Evolutionary conservation across 2,329 filamentous ascomycete genomes (phyloP), one percentile per base, ranked within the genome.

Genomic region (Paraconiothyrium brasiliense): DNA sequence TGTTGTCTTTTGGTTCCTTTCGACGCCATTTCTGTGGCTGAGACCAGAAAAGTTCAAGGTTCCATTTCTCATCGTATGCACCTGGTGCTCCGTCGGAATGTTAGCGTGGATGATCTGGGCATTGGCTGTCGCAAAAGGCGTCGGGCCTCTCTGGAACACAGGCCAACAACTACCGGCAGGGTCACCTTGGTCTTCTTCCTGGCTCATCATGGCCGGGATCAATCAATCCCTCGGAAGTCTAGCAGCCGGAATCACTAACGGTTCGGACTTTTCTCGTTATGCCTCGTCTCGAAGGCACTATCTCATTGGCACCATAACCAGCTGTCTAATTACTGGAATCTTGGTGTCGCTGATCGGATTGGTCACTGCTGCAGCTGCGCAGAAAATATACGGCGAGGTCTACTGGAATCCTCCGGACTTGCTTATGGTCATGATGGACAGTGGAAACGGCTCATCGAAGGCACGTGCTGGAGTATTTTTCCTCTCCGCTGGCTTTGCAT

Each of bases 1-100:
- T 41, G 71, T 77, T 0, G 61, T 77, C 0, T 78, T 77, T 49
- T 76, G 73, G 73, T 71, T 76, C 20, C 59, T 78, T 0, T 77
- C 72, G 1, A 73, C 72, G 0, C 84, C 83, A 0, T 83, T 86
- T 61, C 70, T 85, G 2, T 82, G 80, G 71, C 79, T 85, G n/a
- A 78, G 79, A 0, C 83, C 83, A 0, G 83, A 85, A 61, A 80
- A 79, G n/a, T 84, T 83, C 71, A 83, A 81, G 68, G 70, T 81
- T 4, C 82, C 81, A 0, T 84, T 85, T 63, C 72, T 81, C 43
- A 63, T 83, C 20, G 79, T 81, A 6, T 81, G 77, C 50, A 67
- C 77, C 4, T 82, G 81, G 68, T 83, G 80, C 58, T 79, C 79
- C 14, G 16, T 82, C 4, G 81, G 78, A 14, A 85, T 85, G 83